Base-by-base conservation (phyloP, 2,329 filamentous ascomycete species). In the Coniochaeta sp. region DNA sequence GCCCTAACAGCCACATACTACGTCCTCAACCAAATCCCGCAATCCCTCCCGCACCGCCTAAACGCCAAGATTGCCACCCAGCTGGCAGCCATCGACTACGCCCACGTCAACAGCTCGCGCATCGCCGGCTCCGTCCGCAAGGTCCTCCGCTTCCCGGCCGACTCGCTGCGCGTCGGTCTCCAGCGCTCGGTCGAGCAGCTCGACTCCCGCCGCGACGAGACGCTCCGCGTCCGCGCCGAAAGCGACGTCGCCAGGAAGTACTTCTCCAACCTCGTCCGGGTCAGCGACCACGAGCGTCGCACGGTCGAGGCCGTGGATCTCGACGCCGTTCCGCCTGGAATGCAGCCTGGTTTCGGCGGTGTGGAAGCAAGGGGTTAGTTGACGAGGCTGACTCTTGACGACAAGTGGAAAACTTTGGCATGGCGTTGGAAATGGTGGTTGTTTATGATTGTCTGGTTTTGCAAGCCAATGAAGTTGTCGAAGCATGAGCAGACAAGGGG, bases 161-260 rank as follows among this genome's bases (percentile, higher is more conserved):
- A 93, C 69, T 92, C 91, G 68, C 84, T 99, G 8, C 88, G 92
- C 59, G 87, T 91, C 50, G 88, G 89, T 58, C 83, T 99, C 33
- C 89, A 96, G 68, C 87, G 89, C 59, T 91, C 87, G 31, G 88
- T 97, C 56, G 92, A 98, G 75, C 87, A 95, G 67, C 84, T 98
- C 12, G 87, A 85, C 62, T 77, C 80, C 60, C 89, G 90, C 71
- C 88, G 89, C 66, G 89, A 95, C 66, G 90, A 96, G 71, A 95
- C 91, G 9, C 81, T 84, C 70, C 96, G 95, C 77, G 83, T 91
- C 62, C 88, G 88, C 73, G 80, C 79, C 36, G 93, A 98, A 76
- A 95, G 91, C 70, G 89, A 96, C 70, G 87, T 91, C 34, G 95
- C 95, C 7, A 80, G 85, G 65, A 96, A 93, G 74, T 98, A 96